Conservation (phyloP, 202 grass and related monocot species). For the Schoenoplectus tabernaemontani region DNA sequence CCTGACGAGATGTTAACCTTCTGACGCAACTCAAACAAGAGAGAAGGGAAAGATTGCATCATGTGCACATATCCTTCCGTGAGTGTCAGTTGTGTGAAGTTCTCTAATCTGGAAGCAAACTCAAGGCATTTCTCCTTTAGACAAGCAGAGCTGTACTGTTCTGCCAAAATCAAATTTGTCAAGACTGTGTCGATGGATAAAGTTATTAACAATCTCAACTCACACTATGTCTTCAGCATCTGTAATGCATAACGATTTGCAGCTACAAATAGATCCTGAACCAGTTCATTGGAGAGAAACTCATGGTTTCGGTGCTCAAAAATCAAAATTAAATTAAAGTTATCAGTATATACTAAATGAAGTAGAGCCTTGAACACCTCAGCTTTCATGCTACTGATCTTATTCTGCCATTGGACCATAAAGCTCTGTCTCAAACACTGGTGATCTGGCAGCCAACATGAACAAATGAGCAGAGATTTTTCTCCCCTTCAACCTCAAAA, state of each 20-base stretch:
- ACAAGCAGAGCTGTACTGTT: constrained; percentile 8
- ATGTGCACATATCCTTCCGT: constrained; percentile 10
- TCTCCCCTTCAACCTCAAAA: neutral
- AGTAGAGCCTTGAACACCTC: constrained; percentile 18
- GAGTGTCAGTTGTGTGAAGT: constrained; percentile 26
- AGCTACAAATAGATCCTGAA: neutral
- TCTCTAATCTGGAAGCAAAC: neutral
- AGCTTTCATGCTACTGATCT: constrained; percentile 14
- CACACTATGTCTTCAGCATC: neutral
- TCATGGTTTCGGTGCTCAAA: neutral
- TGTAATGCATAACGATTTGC: neutral
- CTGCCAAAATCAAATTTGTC: constrained; percentile 5
- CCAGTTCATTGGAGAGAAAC: neutral
- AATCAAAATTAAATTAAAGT: neutral
- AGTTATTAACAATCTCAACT: neutral
- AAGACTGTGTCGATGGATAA: neutral
- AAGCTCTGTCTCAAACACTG: neutral
- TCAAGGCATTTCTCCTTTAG: constrained; percentile 33
- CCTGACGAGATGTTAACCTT: neutral
- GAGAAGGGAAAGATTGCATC: constrained; percentile 17
- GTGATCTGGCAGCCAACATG: neutral
- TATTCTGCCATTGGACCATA: neutral
- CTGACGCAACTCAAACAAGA: constrained; percentile 14
- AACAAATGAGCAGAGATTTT: neutral
- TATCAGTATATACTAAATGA: neutral